Evolutionary conservation across 257 asterid genomes (phyloP).

Genomic region (Plantago ovata): DNA sequence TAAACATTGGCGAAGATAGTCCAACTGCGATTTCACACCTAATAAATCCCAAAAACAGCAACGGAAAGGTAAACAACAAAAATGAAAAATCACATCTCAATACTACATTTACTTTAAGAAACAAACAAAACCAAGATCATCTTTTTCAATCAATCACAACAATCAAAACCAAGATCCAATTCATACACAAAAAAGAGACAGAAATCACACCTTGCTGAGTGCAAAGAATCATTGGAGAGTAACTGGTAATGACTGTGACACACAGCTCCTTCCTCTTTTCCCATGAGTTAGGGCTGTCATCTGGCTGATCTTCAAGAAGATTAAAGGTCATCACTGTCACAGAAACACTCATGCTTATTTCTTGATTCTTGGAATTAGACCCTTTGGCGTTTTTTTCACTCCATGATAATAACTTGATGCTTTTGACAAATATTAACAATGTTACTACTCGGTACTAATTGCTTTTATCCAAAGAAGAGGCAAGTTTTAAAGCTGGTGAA

Average conservation of each 20-base stretch:
- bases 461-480: too few species aligned
- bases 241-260: conserved; percentile 77
- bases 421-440: too few species aligned
- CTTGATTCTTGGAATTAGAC: conserved; percentile 12
- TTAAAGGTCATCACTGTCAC: conserved; percentile 86
- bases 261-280: conserved; percentile 92
- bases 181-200: background rate
- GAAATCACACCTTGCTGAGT: conserved; percentile 75
- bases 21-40: conserved; percentile 94
- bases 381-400: too few species aligned
- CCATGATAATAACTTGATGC: too few species aligned
- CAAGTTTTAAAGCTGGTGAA: too few species aligned
- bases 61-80: background rate
- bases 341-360: conserved; percentile 89
- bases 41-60: conserved; percentile 21
- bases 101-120: conserved; percentile 15
- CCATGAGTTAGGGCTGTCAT: conserved; percentile 87
- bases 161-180: conserved; percentile 25
- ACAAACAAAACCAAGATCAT: conserved; percentile 37
- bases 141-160: conserved; percentile 26
- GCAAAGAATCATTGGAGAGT: conserved; percentile 88
- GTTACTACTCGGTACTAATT: too few species aligned
- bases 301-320: conserved; percentile 88
- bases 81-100: conserved; percentile 14
- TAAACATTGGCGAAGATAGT: conserved; percentile 87